Percentiles rank a stretch among this genome's conserved stretches.
These are phyloP conservation scores for Detonula confervacea DNA, from an alignment of 352 stramenopile species.

Conservation along the genomic window DNA sequence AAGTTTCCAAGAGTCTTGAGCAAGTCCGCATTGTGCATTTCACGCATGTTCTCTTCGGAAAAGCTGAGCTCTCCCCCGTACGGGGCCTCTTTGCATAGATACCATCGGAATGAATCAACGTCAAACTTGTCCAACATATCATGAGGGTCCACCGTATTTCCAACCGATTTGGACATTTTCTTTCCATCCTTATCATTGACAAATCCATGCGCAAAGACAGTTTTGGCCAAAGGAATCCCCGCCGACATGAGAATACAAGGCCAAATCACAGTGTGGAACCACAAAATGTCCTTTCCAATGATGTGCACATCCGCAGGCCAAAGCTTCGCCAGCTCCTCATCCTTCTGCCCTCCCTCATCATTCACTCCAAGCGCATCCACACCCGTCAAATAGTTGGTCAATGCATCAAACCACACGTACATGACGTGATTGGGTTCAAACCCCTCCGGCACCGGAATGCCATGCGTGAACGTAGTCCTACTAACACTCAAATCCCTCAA, in stretches of 20 bases:
- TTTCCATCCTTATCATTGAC: slow-evolving; percentile 96
- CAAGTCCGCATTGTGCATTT: slow-evolving; percentile 98
- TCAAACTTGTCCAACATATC: slow-evolving; percentile 92
- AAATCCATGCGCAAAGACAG: slow-evolving; percentile 98
- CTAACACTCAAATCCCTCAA: slow-evolving; percentile 96
- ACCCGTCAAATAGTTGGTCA: slow-evolving; percentile 99
- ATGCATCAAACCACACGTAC: slow-evolving; percentile 99
- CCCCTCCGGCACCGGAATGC: slow-evolving; percentile 94
- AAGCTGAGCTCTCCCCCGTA: slow-evolving; percentile 96
- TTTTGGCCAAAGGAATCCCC: slow-evolving; percentile 92
- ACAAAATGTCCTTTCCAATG: slow-evolving; percentile 99
- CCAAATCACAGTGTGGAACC: slow-evolving; percentile 99
- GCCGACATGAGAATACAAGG: slow-evolving; percentile 99
- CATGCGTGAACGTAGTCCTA: slow-evolving; percentile 95
- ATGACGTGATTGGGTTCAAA: slow-evolving; percentile 96
- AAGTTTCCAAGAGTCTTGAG: slow-evolving; percentile 94
- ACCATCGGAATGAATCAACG: slow-evolving; percentile 95
- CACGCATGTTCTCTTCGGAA: slow-evolving; percentile 89
- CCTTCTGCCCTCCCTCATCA: slow-evolving; percentile 39
- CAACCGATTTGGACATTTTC: slow-evolving; percentile 99
- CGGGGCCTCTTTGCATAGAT: slow-evolving; percentile 88
- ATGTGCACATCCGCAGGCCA: slow-evolving; percentile 90
- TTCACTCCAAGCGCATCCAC: slow-evolving; percentile 76
- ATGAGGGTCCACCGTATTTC: slow-evolving; percentile 98
- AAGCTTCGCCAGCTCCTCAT: slow-evolving; percentile 69